Conservation (phyloP, 345 rosid species). For the Hypericum androsaemum region DNA sequence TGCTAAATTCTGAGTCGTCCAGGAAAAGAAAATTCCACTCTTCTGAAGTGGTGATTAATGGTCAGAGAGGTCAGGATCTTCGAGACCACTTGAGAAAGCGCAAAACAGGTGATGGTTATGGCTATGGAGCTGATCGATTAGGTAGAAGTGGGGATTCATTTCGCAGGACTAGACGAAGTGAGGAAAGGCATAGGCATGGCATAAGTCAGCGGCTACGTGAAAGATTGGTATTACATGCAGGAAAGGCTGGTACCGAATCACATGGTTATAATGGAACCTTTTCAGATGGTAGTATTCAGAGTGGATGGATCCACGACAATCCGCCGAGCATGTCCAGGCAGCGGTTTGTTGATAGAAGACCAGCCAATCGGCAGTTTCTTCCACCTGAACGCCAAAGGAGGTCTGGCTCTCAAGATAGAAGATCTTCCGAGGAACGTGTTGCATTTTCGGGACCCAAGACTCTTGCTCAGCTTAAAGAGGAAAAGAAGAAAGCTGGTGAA, state of each 20-base stretch:
- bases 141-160: background rate
- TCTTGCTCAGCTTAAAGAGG: slow-evolving; percentile 45
- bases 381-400: slow-evolving; percentile 21
- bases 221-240: slow-evolving; percentile 25
- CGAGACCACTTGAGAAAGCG: background rate
- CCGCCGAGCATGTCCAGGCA: slow-evolving; percentile 14
- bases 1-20: slow-evolving; percentile 17
- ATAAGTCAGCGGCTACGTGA: slow-evolving; percentile 14
- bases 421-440: slow-evolving; percentile 14
- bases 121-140: background rate
- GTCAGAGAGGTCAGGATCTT: background rate
- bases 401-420: slow-evolving; percentile 19
- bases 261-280: slow-evolving; percentile 13
- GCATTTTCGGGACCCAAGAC: slow-evolving; percentile 45
- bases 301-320: slow-evolving; percentile 14
- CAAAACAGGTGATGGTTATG: background rate
- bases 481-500: slow-evolving; percentile 29
- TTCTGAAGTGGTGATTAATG: slow-evolving; percentile 4
- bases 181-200: slow-evolving; percentile 19
- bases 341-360: slow-evolving; percentile 18
- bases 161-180: background rate
- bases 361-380: slow-evolving; percentile 10
- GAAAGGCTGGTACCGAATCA: slow-evolving; percentile 19
- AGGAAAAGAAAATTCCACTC: slow-evolving; percentile 26
- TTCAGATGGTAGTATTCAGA: slow-evolving; percentile 14